Conservation (phyloP, 306 rosid species). For the Pueraria montana region DNA sequence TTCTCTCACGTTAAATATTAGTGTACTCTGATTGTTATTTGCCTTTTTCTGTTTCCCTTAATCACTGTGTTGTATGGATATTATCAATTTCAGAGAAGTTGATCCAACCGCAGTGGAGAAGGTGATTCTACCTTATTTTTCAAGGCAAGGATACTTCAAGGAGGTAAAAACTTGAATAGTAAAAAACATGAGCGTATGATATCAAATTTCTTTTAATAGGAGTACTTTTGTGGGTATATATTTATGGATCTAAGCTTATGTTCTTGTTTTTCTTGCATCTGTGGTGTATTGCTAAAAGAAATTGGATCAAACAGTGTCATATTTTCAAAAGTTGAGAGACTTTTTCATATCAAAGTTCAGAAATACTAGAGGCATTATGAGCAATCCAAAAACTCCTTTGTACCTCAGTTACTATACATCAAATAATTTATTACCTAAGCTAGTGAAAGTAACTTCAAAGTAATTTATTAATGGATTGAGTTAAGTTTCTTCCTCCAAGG, state of each 20-base stretch:
- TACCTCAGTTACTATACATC: too few species aligned
- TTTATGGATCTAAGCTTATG: constrained; percentile 42
- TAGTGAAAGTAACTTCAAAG: too few species aligned
- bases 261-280: constrained; percentile 15
- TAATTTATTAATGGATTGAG: too few species aligned
- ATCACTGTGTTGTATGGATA: constrained; percentile 32
- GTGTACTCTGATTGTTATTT: too few species aligned
- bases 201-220: constrained; percentile 30
- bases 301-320: constrained; percentile 21
- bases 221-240: constrained; percentile 46
- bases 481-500: constrained; percentile 53
- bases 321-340: constrained; percentile 15
- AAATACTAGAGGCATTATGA: constrained; percentile 7
- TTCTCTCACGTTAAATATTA: too few species aligned
- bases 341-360: not conserved
- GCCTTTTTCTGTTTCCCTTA: too few species aligned
- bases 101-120: constrained; percentile 70
- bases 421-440: too few species aligned
- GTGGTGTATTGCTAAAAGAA: constrained; percentile 29
- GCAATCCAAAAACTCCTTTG: too few species aligned
- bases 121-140: constrained; percentile 53
- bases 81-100: constrained; percentile 58
- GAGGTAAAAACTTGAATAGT: constrained; percentile 43
- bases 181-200: constrained; percentile 37
- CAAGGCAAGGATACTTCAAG: constrained; percentile 40